phyloP scores from a whole-genome alignment of 441 rosid species.

The Melastoma candidum region DNA sequence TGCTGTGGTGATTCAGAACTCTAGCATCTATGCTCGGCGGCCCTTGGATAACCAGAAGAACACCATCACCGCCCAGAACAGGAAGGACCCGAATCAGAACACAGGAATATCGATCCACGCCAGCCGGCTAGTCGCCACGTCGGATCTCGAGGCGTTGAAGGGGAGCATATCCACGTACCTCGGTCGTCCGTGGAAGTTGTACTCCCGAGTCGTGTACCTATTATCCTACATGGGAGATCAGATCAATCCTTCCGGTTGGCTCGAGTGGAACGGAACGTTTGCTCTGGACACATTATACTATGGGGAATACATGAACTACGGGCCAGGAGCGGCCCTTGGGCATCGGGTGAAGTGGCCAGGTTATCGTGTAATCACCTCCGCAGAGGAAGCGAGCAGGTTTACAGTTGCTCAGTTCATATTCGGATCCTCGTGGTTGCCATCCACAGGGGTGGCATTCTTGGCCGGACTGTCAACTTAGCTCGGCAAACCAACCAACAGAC shows the following conservation, averaged over 20 bases:
- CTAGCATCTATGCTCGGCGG: slow-evolving; percentile 70
- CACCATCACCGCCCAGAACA: slow-evolving; percentile 88
- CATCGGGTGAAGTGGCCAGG: slow-evolving; percentile 79
- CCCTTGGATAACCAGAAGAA: slow-evolving; percentile 44
- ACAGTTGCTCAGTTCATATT: slow-evolving; percentile 69
- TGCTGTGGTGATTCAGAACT: slow-evolving; percentile 75
- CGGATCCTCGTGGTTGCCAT: slow-evolving; percentile 87
- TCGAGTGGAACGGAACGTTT: slow-evolving; percentile 68
- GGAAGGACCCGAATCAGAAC: slow-evolving; percentile 84
- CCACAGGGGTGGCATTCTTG: slow-evolving; percentile 88
- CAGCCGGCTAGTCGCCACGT: slow-evolving; percentile 38
- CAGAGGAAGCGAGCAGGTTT: slow-evolving; percentile 54
- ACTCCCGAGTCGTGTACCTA: slow-evolving; percentile 73
- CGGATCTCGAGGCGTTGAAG: slow-evolving; percentile 43
- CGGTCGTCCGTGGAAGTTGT: slow-evolving; percentile 90
- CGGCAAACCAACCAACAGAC: no score
- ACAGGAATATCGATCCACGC: slow-evolving; percentile 23
- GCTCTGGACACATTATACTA: slow-evolving; percentile 76
- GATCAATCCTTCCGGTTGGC: slow-evolving; percentile 72
- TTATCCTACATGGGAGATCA: slow-evolving; percentile 68
- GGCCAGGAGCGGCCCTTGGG: slow-evolving; percentile 53
- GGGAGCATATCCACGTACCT: slow-evolving; percentile 55
- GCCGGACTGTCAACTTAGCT: slow-evolving; percentile 55
- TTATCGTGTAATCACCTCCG: slow-evolving; percentile 52
- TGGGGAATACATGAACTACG: slow-evolving; percentile 83